Evolutionary conservation across 1,284 basidiomycete genomes (phyloP).

Genomic region (Cutaneotrichosporon dermatis): DNA sequence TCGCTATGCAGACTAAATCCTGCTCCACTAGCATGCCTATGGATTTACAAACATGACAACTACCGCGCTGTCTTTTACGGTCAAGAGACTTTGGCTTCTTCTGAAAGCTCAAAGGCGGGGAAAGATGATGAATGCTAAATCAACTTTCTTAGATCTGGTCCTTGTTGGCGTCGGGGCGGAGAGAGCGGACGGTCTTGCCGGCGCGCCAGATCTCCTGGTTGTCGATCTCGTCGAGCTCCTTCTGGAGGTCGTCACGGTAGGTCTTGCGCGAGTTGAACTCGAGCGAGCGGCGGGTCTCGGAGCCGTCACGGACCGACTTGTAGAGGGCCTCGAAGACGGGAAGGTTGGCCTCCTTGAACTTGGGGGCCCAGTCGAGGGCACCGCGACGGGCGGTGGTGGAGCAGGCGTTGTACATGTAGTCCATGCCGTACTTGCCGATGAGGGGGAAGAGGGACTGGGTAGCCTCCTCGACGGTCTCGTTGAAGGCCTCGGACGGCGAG

Average conservation of each 20-base stretch:
- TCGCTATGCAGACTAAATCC: slow-evolving; percentile 1
- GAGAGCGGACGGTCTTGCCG: slow-evolving; percentile 58
- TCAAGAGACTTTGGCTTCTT: neutral
- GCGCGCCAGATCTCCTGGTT: slow-evolving; percentile 89
- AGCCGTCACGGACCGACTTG: slow-evolving; percentile 87
- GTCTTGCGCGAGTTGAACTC: slow-evolving; percentile 92
- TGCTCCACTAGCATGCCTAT: slow-evolving; percentile 6
- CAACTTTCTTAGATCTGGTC: slow-evolving; percentile 37
- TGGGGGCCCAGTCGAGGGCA: slow-evolving; percentile 98
- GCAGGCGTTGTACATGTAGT: slow-evolving; percentile 99
- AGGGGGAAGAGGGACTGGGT: slow-evolving; percentile 97
- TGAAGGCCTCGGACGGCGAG: slow-evolving; percentile 94
- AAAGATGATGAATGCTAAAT: neutral
- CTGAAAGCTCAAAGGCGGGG: neutral
- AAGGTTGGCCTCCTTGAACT: slow-evolving; percentile 83
- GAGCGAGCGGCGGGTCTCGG: slow-evolving; percentile 93
- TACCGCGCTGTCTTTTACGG: neutral
- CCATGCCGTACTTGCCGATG: slow-evolving; percentile 95
- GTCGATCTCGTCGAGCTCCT: slow-evolving; percentile 92
- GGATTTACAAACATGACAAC: slow-evolving; percentile 3
- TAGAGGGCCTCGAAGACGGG: slow-evolving; percentile 94
- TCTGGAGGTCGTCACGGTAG: slow-evolving; percentile 89
- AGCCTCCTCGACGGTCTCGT: slow-evolving; percentile 99
- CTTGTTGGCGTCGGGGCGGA: slow-evolving; percentile 47
- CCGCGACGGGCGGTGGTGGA: slow-evolving; percentile 98